Conservation (phyloP, 192 early-diverging fungal species). For the Oehlia diaphana region DNA sequence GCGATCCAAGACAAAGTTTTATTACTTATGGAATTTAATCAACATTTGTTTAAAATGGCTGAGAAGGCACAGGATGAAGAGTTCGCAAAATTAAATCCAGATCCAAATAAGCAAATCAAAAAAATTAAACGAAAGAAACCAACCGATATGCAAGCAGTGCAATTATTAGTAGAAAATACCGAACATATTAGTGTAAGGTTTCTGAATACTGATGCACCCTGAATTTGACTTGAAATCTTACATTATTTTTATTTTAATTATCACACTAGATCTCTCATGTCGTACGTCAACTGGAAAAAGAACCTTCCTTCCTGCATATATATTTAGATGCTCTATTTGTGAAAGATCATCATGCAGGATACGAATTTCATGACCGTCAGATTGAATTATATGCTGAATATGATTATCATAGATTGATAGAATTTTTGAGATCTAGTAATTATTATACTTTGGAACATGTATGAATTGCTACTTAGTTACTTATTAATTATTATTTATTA, state of each 20-base stretch:
- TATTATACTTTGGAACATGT: constrained; percentile 78
- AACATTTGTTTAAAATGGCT: constrained; percentile 48
- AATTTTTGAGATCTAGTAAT: constrained; percentile 82
- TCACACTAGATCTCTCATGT: constrained; percentile 52
- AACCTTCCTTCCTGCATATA: constrained; percentile 71
- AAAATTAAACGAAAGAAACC: constrained; percentile 28
- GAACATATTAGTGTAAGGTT: constrained; percentile 75
- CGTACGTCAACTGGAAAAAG: constrained; percentile 67
- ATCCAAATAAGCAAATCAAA: neutral
- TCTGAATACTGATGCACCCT: neutral
- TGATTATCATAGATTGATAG: constrained; percentile 69
- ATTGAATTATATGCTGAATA: constrained; percentile 93
- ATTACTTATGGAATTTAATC: constrained; percentile 84
- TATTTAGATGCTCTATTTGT: constrained; percentile 92
- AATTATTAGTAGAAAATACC: constrained; percentile 79
- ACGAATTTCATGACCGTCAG: constrained; percentile 74
- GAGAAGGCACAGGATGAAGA: constrained; percentile 41
- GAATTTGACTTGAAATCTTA: neutral
- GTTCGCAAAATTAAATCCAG: constrained; percentile 10
- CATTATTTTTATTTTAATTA: neutral
- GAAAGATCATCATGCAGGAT: constrained; percentile 65
- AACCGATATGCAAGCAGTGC: constrained; percentile 63
- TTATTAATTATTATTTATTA: constrained; percentile 3
- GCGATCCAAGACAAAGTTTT: constrained; percentile 78
- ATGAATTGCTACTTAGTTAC: constrained; percentile 12